A percentile compares a stretch with the other conserved stretches of the same genome.
Conservation (phyloP, 495 filamentous ascomycete species). For the Aspergillus homomorphus region DNA sequence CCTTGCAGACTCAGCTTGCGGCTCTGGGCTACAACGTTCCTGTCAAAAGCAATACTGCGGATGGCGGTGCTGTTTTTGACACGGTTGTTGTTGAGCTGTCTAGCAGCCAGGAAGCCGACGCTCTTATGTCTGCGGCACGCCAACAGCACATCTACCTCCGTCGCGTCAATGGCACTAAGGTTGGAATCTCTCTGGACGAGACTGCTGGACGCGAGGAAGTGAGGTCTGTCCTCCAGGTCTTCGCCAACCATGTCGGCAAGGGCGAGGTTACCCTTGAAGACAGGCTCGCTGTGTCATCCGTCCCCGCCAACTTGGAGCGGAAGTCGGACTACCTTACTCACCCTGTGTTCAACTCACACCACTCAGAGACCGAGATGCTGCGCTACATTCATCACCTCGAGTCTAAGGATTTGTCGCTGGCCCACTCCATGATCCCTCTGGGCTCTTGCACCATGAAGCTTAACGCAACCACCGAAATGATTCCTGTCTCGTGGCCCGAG, state of each 20-base stretch:
- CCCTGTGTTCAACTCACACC: conserved; percentile 94
- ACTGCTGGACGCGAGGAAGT: conserved; percentile 62
- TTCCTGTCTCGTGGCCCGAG: conserved; percentile 79
- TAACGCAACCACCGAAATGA: conserved; percentile 93
- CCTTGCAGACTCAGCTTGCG: conserved; percentile 65
- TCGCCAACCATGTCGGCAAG: conserved; percentile 44
- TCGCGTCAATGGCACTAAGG: conserved; percentile 53
- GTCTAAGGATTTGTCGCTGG: conserved; percentile 91
- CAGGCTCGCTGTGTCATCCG: conserved; percentile 42
- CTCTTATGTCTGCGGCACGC: conserved; percentile 50
- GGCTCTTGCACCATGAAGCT: conserved; percentile 99
- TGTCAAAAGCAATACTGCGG: conserved; percentile 47
- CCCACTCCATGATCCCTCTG: conserved; percentile 99
- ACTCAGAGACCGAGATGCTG: conserved; percentile 94
- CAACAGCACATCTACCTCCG: conserved; percentile 61
- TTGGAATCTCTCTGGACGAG: conserved; percentile 73
- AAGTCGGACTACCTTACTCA: conserved; percentile 79
- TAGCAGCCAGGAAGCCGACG: conserved; percentile 45
- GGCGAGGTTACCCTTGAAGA: conserved; percentile 41
- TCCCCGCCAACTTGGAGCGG: conserved; percentile 64
- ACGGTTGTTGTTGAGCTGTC: conserved; percentile 69
- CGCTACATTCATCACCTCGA: conserved; percentile 94
- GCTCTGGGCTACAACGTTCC: conserved; percentile 64
- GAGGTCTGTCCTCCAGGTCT: conserved; percentile 56
- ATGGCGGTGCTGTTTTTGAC: conserved; percentile 66